Percentiles rank a stretch among this genome's conserved stretches.
Conservation (phyloP, 805 yeast genomes). For the Suhomyces canberraensis region DNA sequence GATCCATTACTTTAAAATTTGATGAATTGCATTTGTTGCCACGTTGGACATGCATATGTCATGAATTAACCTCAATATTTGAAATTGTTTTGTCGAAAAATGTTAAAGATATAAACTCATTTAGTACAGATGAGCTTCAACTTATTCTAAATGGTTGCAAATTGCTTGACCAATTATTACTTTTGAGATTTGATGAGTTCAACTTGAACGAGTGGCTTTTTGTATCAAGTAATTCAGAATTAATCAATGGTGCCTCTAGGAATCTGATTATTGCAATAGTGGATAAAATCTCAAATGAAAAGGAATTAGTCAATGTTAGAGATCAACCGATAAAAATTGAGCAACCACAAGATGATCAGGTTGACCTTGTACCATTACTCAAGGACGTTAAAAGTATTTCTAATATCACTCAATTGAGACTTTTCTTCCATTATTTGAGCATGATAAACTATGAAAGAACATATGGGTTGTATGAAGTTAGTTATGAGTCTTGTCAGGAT, state of each 20-base stretch:
- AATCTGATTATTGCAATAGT: conserved; percentile 35
- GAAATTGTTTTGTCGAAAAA: conserved; percentile 27
- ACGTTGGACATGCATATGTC: conserved; percentile 66
- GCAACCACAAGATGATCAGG: conserved; percentile 25
- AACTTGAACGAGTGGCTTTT: conserved; percentile 82
- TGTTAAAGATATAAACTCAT: conserved; percentile 22
- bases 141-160: conserved; percentile 64
- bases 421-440: conserved; percentile 65
- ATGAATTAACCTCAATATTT: conserved; percentile 56
- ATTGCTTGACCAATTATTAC: conserved; percentile 68
- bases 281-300: conserved; percentile 43
- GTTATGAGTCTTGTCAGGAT: conserved; percentile 42
- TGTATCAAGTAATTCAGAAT: conserved; percentile 63
- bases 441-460: conserved; percentile 62
- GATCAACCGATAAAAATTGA: conserved; percentile 38
- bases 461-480: conserved; percentile 44
- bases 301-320: conserved; percentile 28
- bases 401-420: conserved; percentile 47
- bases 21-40: conserved; percentile 62
- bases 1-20: conserved; percentile 63
- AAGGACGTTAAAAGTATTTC: conserved; percentile 38
- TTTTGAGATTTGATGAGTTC: conserved; percentile 73
- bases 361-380: conserved; percentile 42
- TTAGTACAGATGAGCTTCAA: conserved; percentile 35
- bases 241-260: conserved; percentile 38